Conservation (phyloP, 2,329 filamentous ascomycete genomes). For the Cadophora malorum region DNA sequence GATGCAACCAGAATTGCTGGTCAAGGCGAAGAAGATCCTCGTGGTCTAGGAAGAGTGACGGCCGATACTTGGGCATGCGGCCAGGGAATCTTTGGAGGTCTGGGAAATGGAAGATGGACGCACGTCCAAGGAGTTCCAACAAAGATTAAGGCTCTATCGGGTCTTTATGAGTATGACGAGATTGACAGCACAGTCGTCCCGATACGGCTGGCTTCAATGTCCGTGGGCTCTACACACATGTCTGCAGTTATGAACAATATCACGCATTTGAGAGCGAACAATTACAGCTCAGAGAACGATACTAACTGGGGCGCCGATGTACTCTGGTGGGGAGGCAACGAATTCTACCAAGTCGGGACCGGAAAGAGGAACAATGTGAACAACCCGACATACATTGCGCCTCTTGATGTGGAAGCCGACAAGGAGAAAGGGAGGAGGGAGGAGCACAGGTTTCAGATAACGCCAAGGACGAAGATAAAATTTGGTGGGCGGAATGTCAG, state of each 20-base stretch:
- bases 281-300: slow-evolving; percentile 63
- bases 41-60: slow-evolving; percentile 60
- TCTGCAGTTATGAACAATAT: slow-evolving; percentile 85
- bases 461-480: slow-evolving; percentile 74
- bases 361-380: slow-evolving; percentile 84
- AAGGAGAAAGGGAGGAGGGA: slow-evolving; percentile 67
- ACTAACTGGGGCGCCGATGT: slow-evolving; percentile 90
- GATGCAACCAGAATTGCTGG: slow-evolving; percentile 70
- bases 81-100: slow-evolving; percentile 79
- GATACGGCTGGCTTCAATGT: slow-evolving; percentile 77
- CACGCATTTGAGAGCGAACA: slow-evolving; percentile 61
- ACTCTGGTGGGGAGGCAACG: slow-evolving; percentile 94
- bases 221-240: slow-evolving; percentile 80
- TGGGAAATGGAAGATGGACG: slow-evolving; percentile 89
- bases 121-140: slow-evolving; percentile 79
- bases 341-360: slow-evolving; percentile 90
- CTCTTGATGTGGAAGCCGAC: slow-evolving; percentile 71
- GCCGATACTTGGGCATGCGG: slow-evolving; percentile 89
- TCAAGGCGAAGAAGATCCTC: slow-evolving; percentile 50
- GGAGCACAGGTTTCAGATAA: slow-evolving; percentile 79
- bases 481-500: slow-evolving; percentile 74
- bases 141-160: slow-evolving; percentile 84
- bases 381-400: slow-evolving; percentile 78
- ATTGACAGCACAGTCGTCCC: slow-evolving; percentile 68
- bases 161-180: slow-evolving; percentile 89